Evolutionary conservation across 1,284 basidiomycete genomes (phyloP).

Genomic region (Moniliella sp.): DNA sequence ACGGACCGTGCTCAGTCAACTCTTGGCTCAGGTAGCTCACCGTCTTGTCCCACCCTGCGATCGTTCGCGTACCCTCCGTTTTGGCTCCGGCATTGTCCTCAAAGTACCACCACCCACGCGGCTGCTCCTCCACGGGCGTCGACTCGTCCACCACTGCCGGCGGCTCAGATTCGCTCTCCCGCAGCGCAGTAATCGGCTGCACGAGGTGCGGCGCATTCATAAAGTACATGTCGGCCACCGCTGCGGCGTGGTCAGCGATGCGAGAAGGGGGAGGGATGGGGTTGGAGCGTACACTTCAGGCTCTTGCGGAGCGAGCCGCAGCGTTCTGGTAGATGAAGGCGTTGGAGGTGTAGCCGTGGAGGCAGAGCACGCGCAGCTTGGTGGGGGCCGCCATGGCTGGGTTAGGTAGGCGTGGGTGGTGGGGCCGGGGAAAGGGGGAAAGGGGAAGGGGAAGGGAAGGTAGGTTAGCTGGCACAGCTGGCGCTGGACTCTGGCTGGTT

Average conservation of each 20-base stretch:
- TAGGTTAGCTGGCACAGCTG: too few relatives aligned
- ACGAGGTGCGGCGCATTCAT: slow-evolving; percentile 27
- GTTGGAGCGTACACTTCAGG: slow-evolving; percentile 8
- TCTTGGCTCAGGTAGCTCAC: slow-evolving; percentile 14
- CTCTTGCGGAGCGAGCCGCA: slow-evolving; percentile 23
- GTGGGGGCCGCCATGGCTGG: too few relatives aligned
- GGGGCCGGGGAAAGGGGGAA: too few relatives aligned
- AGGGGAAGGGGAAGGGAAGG: too few relatives aligned
- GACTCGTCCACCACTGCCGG: slow-evolving; percentile 11
- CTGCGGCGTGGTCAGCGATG: too few relatives aligned
- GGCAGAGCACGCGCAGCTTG: slow-evolving; percentile 1
- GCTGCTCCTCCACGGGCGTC: slow-evolving; percentile 27
- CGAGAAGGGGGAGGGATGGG: too few relatives aligned
- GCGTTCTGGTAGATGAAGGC: slow-evolving; percentile 14
- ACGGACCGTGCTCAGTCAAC: slow-evolving; percentile 17
- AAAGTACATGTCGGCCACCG: slow-evolving; percentile 25
- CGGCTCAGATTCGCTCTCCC: slow-evolving; percentile 10
- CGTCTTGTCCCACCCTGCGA: slow-evolving; percentile 16
- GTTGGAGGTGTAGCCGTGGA: slow-evolving; percentile 31
- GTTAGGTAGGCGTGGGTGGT: too few relatives aligned
- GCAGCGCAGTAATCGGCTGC: slow-evolving; percentile 15
- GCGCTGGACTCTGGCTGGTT: too few relatives aligned
- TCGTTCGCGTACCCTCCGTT: too few relatives aligned
- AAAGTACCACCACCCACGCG: slow-evolving; percentile 26
- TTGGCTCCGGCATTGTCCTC: too few relatives aligned